Conservation (phyloP, 345 rosid species). For the Microthlaspi erraticum region DNA sequence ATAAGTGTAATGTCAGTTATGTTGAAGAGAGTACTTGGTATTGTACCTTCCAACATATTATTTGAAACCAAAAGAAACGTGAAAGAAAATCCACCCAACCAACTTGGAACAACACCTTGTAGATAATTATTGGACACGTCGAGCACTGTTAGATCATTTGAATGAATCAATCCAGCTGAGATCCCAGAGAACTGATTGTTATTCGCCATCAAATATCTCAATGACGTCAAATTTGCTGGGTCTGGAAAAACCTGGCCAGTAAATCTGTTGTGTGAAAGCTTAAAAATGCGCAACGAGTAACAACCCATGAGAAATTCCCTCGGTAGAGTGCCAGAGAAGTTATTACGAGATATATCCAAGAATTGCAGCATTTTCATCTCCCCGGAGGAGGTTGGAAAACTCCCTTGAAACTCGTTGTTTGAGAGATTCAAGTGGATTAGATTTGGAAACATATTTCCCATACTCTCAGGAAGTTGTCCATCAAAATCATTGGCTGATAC, state of each 20-base stretch:
- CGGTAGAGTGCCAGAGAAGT: neutral
- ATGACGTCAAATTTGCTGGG: neutral
- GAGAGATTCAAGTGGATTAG: constrained; percentile 16
- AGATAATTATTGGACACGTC: neutral
- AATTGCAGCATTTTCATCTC: neutral
- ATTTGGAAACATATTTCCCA: neutral
- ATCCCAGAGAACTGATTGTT: no score
- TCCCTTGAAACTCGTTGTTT: neutral
- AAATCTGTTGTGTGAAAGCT: constrained; percentile 1
- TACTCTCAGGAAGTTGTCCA: neutral
- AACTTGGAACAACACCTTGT: neutral
- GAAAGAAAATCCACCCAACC: neutral
- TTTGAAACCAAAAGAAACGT: neutral
- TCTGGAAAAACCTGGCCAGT: neutral
- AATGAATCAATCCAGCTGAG: no score
- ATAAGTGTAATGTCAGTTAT: no score
- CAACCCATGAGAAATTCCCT: neutral
- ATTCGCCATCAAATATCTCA: no score
- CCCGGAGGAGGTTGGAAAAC: neutral
- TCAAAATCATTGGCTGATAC: neutral
- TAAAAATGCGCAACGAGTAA: neutral
- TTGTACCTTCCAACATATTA: no score
- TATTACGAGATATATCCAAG: constrained; percentile 11
- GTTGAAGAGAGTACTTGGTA: no score
- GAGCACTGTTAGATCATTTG: no score